Evolutionary conservation across 148 eudicot species (phyloP), one percentile per base, ranked within the genome.

Genomic region (Rhododendron kiyosumense): DNA sequence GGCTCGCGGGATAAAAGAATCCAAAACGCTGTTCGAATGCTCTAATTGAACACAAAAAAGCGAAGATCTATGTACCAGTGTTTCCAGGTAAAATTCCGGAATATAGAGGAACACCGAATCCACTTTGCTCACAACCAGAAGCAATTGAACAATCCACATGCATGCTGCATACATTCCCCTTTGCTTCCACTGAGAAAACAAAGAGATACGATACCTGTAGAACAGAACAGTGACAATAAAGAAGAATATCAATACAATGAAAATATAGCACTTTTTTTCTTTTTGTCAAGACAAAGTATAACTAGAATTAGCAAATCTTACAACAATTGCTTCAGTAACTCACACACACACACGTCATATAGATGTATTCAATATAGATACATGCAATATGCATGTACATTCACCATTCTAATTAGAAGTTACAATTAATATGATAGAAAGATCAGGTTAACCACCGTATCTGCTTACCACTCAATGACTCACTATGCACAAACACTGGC

Each of bases 151-250:
- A 79, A 90, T 91, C 91, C 95, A 92, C 93, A 93, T 94, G 93
- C 99, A 96, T 61, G 93, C 86, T 84, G 99, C 98, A 91, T 92
- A 96, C 94, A 96, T 95, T 84, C 98, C 99, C 88, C 98, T 92
- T 89, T 95, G 98, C 90, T 96, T 96, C 99, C 99, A 96, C 79
- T 91, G 94, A 57, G 98, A 91, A 78, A 93, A 90, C 83, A 96
- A 90, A 87, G 96, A 92, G 78, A 96, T 86, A 17, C 98, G 99
- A 69, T 93, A 96, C 99, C 99, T 96, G 85, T 85, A 65, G 88
- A 71, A 78, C 85, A 87, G 30, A 83, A 20, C 5, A 81, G 26
- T 6, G 12, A 71, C 36, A 79, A 46, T 30, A 30, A 63, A 22
- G 20, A 5, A 45, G 36, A 71, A 3, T 38, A 32, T 59, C 3